Percentiles rank a stretch among this genome's conserved stretches.
Evolutionary conservation across 805 yeast species (phyloP).

Genomic region (Candida odintsovae): DNA sequence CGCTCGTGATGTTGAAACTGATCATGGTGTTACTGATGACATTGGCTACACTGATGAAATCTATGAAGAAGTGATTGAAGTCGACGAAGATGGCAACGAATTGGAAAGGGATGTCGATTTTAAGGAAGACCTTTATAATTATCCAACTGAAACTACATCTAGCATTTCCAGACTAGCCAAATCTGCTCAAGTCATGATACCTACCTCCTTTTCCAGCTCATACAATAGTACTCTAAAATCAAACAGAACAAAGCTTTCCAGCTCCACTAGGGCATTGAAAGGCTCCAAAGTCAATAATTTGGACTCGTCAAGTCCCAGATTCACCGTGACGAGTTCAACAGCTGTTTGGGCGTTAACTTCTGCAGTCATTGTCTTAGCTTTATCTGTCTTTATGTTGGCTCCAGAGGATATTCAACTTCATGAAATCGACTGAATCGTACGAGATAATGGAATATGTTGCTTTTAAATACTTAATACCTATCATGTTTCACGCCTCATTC

Average conservation of each 20-base stretch:
- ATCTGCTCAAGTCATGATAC: not conserved
- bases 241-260: not conserved
- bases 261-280: not conserved
- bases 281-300: not conserved
- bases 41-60: not conserved
- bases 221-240: not conserved
- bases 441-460: no score
- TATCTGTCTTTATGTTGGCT: not conserved
- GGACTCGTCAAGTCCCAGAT: not conserved
- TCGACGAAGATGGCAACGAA: not conserved
- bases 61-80: slow-evolving; percentile 2
- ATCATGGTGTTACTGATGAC: not conserved
- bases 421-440: no score
- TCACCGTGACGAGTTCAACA: not conserved
- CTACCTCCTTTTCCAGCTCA: not conserved
- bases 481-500: no score
- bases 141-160: not conserved
- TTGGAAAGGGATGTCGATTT: not conserved
- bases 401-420: not conserved
- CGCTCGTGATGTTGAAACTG: slow-evolving; percentile 1
- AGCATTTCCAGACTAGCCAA: not conserved
- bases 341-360: not conserved
- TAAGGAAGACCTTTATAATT: no score
- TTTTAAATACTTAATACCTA: no score
- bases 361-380: not conserved